phyloP scores from a whole-genome alignment of 2,329 filamentous ascomycete genomes.

The Lachnellula occidentalis region DNA sequence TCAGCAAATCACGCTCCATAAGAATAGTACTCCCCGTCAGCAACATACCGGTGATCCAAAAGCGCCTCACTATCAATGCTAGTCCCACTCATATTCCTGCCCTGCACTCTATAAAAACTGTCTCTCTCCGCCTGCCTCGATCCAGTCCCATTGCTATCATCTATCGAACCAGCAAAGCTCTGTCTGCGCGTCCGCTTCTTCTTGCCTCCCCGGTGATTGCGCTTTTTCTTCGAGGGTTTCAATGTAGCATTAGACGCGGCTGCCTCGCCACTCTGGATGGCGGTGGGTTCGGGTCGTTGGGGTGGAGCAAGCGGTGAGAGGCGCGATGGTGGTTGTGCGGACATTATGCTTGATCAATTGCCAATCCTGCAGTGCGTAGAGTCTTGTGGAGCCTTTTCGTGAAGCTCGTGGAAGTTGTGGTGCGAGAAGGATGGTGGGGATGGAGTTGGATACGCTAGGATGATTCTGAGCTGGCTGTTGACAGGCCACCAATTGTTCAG shows the following conservation, averaged over 20 bases:
- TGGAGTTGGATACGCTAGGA: no score
- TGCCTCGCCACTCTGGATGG: slow-evolving; percentile 17
- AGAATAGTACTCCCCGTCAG: not conserved
- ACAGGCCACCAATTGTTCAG: no score
- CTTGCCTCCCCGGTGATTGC: slow-evolving; percentile 70
- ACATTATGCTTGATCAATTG: slow-evolving; percentile 9
- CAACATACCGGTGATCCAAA: slow-evolving; percentile 71
- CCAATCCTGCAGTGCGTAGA: no score
- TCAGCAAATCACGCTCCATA: slow-evolving; percentile 7
- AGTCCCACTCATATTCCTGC: slow-evolving; percentile 66
- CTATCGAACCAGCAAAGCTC: slow-evolving; percentile 67
- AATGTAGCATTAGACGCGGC: slow-evolving; percentile 16
- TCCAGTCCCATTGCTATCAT: slow-evolving; percentile 34
- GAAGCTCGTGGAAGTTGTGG: no score
- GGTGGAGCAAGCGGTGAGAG: slow-evolving; percentile 5
- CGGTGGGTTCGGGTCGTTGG: slow-evolving; percentile 23
- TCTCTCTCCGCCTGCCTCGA: slow-evolving; percentile 24
- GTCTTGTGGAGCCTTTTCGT: no score
- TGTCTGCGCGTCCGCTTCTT: slow-evolving; percentile 71
- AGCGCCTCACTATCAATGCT: slow-evolving; percentile 87
- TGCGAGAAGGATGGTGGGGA: no score
- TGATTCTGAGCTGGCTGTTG: no score
- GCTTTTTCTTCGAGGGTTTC: slow-evolving; percentile 49
- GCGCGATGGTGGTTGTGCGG: slow-evolving; percentile 17
- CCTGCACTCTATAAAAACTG: slow-evolving; percentile 45